phyloP scores from a whole-genome alignment of 2,329 filamentous ascomycete species.

The Pyrenochaeta sp. region DNA sequence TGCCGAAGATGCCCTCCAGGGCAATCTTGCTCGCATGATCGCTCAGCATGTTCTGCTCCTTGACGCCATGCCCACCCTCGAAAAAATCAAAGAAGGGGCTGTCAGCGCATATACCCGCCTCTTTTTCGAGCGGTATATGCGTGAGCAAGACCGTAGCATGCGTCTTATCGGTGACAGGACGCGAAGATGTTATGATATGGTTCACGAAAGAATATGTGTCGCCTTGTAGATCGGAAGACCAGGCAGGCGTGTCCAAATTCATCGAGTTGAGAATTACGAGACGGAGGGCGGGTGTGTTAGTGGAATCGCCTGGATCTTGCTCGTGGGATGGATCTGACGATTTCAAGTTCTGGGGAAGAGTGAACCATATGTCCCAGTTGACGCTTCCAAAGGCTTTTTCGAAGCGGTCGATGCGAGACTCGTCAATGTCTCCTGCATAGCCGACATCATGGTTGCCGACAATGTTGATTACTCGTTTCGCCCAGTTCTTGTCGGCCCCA shows the following conservation, averaged over 20 bases:
- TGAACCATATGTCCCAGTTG: slow-evolving; percentile 86
- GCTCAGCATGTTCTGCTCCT: slow-evolving; percentile 91
- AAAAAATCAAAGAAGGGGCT: slow-evolving; percentile 84
- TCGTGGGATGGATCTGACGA: slow-evolving; percentile 33
- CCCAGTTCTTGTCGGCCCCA: slow-evolving; percentile 66
- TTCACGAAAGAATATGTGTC: slow-evolving; percentile 82
- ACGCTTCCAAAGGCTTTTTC: slow-evolving; percentile 84
- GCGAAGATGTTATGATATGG: slow-evolving; percentile 67
- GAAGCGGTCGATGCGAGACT: slow-evolving; percentile 78
- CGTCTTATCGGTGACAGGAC: slow-evolving; percentile 66
- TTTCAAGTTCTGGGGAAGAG: slow-evolving; percentile 30
- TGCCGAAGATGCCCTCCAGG: slow-evolving; percentile 84
- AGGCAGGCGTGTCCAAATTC: slow-evolving; percentile 87
- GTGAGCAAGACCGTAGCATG: slow-evolving; percentile 86
- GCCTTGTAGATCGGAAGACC: slow-evolving; percentile 71
- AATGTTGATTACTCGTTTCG: slow-evolving; percentile 82
- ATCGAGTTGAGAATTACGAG: slow-evolving; percentile 90
- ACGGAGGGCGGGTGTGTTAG: slow-evolving; percentile 77
- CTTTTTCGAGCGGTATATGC: slow-evolving; percentile 90
- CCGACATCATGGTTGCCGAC: slow-evolving; percentile 97
- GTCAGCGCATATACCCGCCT: slow-evolving; percentile 82
- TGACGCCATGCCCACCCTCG: slow-evolving; percentile 69
- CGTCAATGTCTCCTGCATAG: slow-evolving; percentile 88
- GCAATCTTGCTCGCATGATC: slow-evolving; percentile 71
- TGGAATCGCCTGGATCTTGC: too few species aligned